These are phyloP conservation scores for Cutaneotrichosporon spelunceum DNA, from an alignment of 1,284 basidiomycete genomes.

Conservation along the genomic window DNA sequence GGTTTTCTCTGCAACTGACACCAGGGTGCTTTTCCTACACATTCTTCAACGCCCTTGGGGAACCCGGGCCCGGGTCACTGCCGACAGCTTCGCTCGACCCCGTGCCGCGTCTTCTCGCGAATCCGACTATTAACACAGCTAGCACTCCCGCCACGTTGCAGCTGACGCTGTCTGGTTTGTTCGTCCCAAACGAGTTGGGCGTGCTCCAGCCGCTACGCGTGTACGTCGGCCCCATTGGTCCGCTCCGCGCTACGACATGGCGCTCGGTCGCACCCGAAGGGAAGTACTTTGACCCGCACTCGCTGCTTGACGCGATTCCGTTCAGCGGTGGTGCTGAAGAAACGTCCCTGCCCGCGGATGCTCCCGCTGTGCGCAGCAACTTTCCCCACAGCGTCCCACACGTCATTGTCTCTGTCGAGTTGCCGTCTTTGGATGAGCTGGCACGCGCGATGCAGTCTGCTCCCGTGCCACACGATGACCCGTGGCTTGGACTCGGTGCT, in stretches of 20 bases:
- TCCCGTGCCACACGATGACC: slow-evolving; percentile 4
- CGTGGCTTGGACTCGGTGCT: slow-evolving; percentile 19
- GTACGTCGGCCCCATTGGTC: slow-evolving; percentile 84
- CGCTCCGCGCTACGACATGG: slow-evolving; percentile 56
- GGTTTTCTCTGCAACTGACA: slow-evolving; percentile 3
- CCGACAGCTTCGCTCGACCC: slow-evolving; percentile 60
- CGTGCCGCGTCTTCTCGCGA: slow-evolving; percentile 78
- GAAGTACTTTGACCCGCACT: slow-evolving; percentile 24
- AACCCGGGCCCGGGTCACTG: slow-evolving; percentile 1
- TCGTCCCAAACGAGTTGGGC: slow-evolving; percentile 46
- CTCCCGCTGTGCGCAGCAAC: slow-evolving; percentile 28
- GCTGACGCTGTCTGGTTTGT: slow-evolving; percentile 75
- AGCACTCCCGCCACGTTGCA: slow-evolving; percentile 63
- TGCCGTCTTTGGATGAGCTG: slow-evolving; percentile 36
- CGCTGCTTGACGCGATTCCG: slow-evolving; percentile 22
- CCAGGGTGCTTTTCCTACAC: slow-evolving; percentile 37
- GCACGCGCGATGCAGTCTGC: slow-evolving; percentile 28
- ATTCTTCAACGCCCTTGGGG: slow-evolving; percentile 30
- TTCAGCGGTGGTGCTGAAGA: slow-evolving; percentile 14
- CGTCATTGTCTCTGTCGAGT: slow-evolving; percentile 37
- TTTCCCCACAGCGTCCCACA: slow-evolving; percentile 38
- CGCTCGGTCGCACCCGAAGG: slow-evolving; percentile 37
- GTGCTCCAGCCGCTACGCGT: slow-evolving; percentile 62
- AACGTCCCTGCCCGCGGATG: slow-evolving; percentile 14
- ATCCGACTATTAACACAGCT: slow-evolving; percentile 66